Base-by-base conservation (phyloP, 2,329 filamentous ascomycete genomes). In the Apiospora sp. region DNA sequence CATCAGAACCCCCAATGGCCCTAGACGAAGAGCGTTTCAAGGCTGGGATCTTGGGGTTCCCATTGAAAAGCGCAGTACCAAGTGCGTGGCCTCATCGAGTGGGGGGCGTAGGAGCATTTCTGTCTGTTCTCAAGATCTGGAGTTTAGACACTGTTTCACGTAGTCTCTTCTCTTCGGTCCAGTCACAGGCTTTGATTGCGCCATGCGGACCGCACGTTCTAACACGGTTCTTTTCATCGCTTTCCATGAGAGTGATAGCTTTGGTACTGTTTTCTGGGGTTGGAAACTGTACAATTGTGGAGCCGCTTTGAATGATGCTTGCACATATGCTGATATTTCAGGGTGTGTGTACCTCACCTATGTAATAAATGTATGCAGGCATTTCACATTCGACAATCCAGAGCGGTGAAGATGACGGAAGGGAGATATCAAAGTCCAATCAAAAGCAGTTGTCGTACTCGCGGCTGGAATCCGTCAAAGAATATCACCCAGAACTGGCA, bases 391-490 rank as follows among this genome's bases (percentile, higher is more conserved):
- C 34, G 19, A 41, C 34, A 41, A n/a, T 14, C 34, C 41, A 37
- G 34, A 41, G 58, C 58, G 58, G 58, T 64, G 58, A 64, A 64
- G 58, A 64, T 64, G 58, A 64, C 58, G 58, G 58, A 41, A 64
- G 58, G 34, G 34, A 64, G 58, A 41, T n/a, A 41, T 19, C 34
- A 64, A 10, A 24, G 10, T 4, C 58, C 58, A 64, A 64, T 64
- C 34, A 64, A 64, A 41, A 24, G 34, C 34, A 41, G 58, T 37
- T 30, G 19, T 64, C 16, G 19, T n/a, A 7, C 34, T 64, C 58
- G 34, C 58, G 58, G 58, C 34, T 34, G 19, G 58, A 64, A 41
- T 41, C 58, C 58, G 58, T 41, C 34, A n/a, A 64, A 64, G 58
- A 4, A 64, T 12, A 64, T 12, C 22, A n/a, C 27, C 27, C 51